Conservation (phyloP, 2,329 filamentous ascomycete species). For the Epichloe festucae region DNA sequence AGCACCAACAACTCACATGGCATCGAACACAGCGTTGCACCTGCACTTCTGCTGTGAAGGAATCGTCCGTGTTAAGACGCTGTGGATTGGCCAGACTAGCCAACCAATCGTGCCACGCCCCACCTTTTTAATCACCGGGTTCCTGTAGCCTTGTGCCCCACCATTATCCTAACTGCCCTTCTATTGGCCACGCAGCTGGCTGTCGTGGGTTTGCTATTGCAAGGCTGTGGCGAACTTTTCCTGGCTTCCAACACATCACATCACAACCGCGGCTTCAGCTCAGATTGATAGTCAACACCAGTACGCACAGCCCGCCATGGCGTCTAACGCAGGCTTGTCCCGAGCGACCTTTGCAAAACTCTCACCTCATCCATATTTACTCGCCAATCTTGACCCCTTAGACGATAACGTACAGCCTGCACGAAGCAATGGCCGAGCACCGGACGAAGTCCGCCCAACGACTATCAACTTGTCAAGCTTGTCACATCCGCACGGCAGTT, state of each 20-base stretch:
- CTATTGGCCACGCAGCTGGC: neutral
- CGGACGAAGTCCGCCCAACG: conserved; percentile 56
- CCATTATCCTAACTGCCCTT: neutral
- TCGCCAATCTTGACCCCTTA: conserved; percentile 66
- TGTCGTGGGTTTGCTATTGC: neutral
- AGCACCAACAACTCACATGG: too few species aligned
- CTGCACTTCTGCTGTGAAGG: too few species aligned
- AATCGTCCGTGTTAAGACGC: too few species aligned
- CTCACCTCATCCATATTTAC: conserved; percentile 77
- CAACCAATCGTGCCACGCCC: too few species aligned
- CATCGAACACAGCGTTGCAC: too few species aligned
- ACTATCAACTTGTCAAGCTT: conserved; percentile 72
- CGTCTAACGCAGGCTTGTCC: conserved; percentile 28
- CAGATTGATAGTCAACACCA: neutral
- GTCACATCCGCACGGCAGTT: conserved; percentile 79
- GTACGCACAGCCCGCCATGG: conserved; percentile 12
- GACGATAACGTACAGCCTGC: conserved; percentile 34
- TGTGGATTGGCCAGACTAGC: too few species aligned
- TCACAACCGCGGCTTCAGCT: neutral
- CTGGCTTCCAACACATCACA: neutral
- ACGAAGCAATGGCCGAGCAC: conserved; percentile 70
- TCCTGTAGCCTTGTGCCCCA: neutral
- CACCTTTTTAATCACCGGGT: too few species aligned
- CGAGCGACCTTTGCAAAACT: conserved; percentile 76
- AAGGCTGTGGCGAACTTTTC: conserved; percentile 5